Conservation (phyloP, 345 rosid genomes). For the Reutealis trisperma region DNA sequence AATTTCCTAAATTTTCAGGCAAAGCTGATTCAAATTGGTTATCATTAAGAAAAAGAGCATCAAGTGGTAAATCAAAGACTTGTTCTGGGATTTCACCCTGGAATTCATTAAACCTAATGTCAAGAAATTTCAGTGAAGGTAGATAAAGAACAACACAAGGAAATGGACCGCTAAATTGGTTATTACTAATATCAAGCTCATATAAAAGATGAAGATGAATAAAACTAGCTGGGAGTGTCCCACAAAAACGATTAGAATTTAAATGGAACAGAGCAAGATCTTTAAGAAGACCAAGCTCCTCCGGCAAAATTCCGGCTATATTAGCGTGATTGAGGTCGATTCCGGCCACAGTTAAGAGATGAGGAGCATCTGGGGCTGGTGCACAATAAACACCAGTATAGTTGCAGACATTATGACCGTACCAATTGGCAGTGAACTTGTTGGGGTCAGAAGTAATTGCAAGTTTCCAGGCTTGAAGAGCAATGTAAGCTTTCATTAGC, state of each 20-base stretch:
- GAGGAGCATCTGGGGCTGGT: conserved; percentile 54
- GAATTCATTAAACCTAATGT: conserved; percentile 68
- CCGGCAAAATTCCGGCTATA: conserved; percentile 63
- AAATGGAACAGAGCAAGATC: conserved; percentile 82
- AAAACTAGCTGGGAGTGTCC: conserved; percentile 53
- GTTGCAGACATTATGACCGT: conserved; percentile 86
- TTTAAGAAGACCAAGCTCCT: conserved; percentile 68
- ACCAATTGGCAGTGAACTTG: conserved; percentile 66
- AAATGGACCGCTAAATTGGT: conserved; percentile 59
- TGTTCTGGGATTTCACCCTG: conserved; percentile 51
- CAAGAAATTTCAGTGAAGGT: conserved; percentile 74
- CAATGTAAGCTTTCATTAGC: conserved; percentile 59
- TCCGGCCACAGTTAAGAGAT: conserved; percentile 65
- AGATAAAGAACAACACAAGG: conserved; percentile 58
- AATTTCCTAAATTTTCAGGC: conserved; percentile 75
- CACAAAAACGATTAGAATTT: conserved; percentile 67
- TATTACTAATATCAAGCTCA: conserved; percentile 85
- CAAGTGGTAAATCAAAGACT: conserved; percentile 68
- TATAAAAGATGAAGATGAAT: conserved; percentile 44
- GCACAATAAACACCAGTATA: conserved; percentile 85
- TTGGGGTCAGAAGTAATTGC: conserved; percentile 69
- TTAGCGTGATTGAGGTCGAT: conserved; percentile 75
- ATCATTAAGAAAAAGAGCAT: conserved; percentile 79
- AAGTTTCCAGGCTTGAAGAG: conserved; percentile 79
- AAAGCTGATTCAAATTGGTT: conserved; percentile 59